These are phyloP conservation scores for Lasiodiplodia sp. DNA, from an alignment of 2,329 filamentous ascomycete species.

Conservation along the genomic window DNA sequence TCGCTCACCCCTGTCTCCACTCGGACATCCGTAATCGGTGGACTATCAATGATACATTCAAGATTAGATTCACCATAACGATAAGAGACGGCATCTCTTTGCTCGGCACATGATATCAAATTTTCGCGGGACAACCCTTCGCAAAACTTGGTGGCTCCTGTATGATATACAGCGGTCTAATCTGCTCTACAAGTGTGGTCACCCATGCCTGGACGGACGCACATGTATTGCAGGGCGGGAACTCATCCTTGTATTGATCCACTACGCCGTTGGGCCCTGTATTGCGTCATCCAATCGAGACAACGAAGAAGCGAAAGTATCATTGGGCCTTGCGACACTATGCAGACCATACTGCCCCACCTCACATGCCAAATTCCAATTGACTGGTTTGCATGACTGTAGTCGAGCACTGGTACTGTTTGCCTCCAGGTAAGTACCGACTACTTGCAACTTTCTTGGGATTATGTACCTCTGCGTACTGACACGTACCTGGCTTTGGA, in stretches of 20 bases:
- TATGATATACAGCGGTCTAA: too few relatives aligned
- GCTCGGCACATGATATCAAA: too few relatives aligned
- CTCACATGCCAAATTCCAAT: neutral
- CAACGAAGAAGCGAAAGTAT: neutral
- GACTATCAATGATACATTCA: too few relatives aligned
- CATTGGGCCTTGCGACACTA: neutral
- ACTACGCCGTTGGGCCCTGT: neutral
- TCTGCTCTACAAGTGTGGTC: too few relatives aligned
- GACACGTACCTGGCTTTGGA: neutral
- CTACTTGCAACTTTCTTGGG: neutral
- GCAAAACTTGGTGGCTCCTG: too few relatives aligned
- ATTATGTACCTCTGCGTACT: neutral
- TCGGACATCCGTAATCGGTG: too few relatives aligned
- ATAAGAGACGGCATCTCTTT: too few relatives aligned
- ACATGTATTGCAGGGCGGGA: neutral
- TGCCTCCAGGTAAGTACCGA: neutral
- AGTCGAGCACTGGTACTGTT: neutral
- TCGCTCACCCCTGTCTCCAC: too few relatives aligned
- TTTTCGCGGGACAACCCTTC: too few relatives aligned
- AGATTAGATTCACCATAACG: too few relatives aligned
- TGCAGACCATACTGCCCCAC: neutral
- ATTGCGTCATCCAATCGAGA: neutral
- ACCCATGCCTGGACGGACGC: too few relatives aligned
- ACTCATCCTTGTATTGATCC: neutral
- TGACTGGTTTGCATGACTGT: neutral